Percentiles rank a stretch among this genome's conserved stretches.
phyloP scores from a whole-genome alignment of 805 yeast species.

The Blastobotrys muscicola region DNA sequence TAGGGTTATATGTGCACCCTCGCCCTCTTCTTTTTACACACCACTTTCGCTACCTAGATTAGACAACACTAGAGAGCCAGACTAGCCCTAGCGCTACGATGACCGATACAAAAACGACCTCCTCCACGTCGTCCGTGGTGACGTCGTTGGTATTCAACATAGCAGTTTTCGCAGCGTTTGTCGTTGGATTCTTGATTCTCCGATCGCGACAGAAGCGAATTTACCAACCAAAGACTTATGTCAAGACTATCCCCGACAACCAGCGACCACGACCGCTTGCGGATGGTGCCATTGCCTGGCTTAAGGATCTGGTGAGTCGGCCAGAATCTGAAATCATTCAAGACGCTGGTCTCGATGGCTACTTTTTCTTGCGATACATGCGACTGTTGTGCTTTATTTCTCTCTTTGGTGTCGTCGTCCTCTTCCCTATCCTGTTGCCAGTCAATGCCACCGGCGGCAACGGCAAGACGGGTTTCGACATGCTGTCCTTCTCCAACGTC shows the following conservation, averaged over 20 bases:
- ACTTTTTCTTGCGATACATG: constrained; percentile 75
- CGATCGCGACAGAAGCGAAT: constrained; percentile 61
- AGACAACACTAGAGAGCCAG: background rate
- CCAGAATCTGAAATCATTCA: constrained; percentile 68
- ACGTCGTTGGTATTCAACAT: constrained; percentile 65
- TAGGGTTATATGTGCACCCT: background rate
- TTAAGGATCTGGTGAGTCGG: constrained; percentile 50
- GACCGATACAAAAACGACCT: constrained; percentile 5
- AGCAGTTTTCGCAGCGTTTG: constrained; percentile 52
- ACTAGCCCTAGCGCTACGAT: background rate
- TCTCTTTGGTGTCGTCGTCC: constrained; percentile 43
- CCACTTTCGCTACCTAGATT: background rate
- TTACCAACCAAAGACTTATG: constrained; percentile 73
- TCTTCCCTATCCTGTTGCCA: constrained; percentile 69
- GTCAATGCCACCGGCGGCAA: constrained; percentile 57
- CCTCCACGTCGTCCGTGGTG: constrained; percentile 68
- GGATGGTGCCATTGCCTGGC: constrained; percentile 61
- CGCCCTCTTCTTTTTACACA: background rate
- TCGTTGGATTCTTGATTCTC: constrained; percentile 52
- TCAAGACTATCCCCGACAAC: constrained; percentile 39
- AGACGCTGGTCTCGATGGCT: constrained; percentile 92
- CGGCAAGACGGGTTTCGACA: constrained; percentile 59
- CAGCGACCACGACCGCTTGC: constrained; percentile 63
- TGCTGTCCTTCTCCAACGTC: constrained; percentile 70
- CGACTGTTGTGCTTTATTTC: constrained; percentile 45